A percentile compares a stretch with the other conserved stretches of the same genome.
Evolutionary conservation across 805 yeast genomes (phyloP).

Genomic region (Tetrapisispora taiwanensis): DNA sequence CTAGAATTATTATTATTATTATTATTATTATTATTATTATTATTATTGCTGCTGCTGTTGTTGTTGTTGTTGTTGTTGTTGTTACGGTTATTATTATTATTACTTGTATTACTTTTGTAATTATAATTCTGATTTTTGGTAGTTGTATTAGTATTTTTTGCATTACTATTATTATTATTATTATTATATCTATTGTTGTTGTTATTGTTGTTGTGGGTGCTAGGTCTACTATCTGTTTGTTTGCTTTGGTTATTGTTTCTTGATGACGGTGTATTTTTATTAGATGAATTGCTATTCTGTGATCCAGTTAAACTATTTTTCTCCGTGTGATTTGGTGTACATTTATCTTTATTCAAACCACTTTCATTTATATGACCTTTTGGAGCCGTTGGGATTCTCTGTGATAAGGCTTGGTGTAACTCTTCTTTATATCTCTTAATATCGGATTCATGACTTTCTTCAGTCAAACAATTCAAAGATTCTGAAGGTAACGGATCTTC

Average conservation of each 20-base stretch:
- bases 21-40: too few relatives aligned
- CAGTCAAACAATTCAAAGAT: conserved; percentile 53
- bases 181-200: not conserved
- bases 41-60: too few relatives aligned
- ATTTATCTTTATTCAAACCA: not conserved
- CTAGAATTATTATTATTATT: too few relatives aligned
- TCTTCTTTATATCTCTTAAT: conserved; percentile 46
- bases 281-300: not conserved
- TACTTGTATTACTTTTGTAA: too few relatives aligned
- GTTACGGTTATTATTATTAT: too few relatives aligned
- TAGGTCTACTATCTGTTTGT: too few relatives aligned
- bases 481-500: conserved; percentile 56
- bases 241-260: not conserved
- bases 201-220: not conserved
- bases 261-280: not conserved
- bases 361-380: conserved; percentile 19
- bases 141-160: too few relatives aligned
- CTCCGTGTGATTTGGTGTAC: not conserved
- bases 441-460: conserved; percentile 86
- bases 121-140: not conserved
- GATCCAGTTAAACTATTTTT: not conserved
- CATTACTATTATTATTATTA: not conserved
- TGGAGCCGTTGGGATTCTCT: conserved; percentile 28
- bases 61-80: too few relatives aligned
- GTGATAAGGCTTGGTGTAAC: conserved; percentile 25